phyloP scores from a whole-genome alignment of 306 rosid genomes.

The Oemleria cerasiformis region DNA sequence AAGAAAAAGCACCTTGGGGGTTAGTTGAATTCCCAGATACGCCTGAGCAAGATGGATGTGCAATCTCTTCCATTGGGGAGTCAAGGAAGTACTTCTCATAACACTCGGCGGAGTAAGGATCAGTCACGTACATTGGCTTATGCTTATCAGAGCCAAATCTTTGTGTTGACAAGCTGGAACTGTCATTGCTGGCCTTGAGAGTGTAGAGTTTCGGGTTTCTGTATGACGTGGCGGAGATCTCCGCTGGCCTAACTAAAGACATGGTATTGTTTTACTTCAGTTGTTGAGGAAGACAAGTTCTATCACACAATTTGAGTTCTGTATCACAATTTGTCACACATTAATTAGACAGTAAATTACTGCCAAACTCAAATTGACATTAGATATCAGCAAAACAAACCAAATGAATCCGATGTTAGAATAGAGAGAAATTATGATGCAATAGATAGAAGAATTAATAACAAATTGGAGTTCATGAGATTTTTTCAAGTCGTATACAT shows the following conservation, averaged over 20 bases:
- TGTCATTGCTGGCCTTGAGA: slow-evolving; percentile 50
- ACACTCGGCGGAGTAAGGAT: slow-evolving; percentile 62
- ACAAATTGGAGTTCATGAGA: no score
- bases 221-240: slow-evolving; percentile 48
- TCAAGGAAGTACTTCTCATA: slow-evolving; percentile 77
- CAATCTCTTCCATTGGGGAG: slow-evolving; percentile 60
- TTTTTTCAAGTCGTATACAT: no score
- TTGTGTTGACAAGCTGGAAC: slow-evolving; percentile 52
- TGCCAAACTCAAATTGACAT: neutral
- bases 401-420: neutral
- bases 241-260: slow-evolving; percentile 70
- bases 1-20: slow-evolving; percentile 39
- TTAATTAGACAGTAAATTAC: slow-evolving; percentile 19
- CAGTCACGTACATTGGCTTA: slow-evolving; percentile 41
- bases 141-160: slow-evolving; percentile 44
- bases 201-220: slow-evolving; percentile 67
- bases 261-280: slow-evolving; percentile 38
- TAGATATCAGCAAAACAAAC: neutral
- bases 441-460: neutral
- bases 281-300: slow-evolving; percentile 19
- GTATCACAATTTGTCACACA: slow-evolving; percentile 13
- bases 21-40: slow-evolving; percentile 51
- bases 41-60: slow-evolving; percentile 50
- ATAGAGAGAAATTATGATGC: neutral
- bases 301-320: slow-evolving; percentile 24